phyloP scores from a whole-genome alignment of 2,329 filamentous ascomycete genomes.

The Hypoxylon sp. region DNA sequence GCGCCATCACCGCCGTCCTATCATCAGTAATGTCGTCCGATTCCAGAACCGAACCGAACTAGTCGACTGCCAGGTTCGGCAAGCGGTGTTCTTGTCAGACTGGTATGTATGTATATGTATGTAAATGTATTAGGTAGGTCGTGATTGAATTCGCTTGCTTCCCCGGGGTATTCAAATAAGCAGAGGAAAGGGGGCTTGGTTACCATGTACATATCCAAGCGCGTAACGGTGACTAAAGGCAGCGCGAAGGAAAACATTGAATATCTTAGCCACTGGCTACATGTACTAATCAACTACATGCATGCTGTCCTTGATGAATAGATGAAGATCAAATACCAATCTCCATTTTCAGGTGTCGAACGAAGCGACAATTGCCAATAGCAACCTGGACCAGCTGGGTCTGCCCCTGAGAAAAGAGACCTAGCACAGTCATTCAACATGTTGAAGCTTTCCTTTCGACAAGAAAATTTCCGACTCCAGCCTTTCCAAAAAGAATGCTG shows the following conservation, averaged over 20 bases:
- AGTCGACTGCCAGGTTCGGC: constrained; percentile 44
- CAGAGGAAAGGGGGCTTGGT: constrained; percentile 32
- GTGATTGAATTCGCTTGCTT: constrained; percentile 29
- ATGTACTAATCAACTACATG: constrained; percentile 3
- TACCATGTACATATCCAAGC: constrained; percentile 25
- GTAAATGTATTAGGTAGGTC: constrained; percentile 27
- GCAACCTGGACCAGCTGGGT: constrained; percentile 25
- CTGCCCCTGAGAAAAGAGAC: constrained; percentile 28
- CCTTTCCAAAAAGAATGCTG: constrained; percentile 26
- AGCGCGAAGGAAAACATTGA: constrained; percentile 17
- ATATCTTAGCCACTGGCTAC: neutral
- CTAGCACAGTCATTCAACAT: constrained; percentile 7
- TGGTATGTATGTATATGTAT: constrained; percentile 25
- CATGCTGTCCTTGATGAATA: constrained; percentile 4
- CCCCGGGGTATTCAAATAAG: constrained; percentile 28
- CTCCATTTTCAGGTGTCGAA: constrained; percentile 34
- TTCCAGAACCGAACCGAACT: constrained; percentile 47
- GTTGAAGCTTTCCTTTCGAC: constrained; percentile 38
- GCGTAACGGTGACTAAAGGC: constrained; percentile 22
- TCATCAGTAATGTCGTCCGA: constrained; percentile 44
- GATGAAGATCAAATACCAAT: constrained; percentile 28
- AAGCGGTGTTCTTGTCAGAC: constrained; percentile 41
- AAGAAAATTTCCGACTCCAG: constrained; percentile 31
- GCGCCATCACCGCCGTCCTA: constrained; percentile 45
- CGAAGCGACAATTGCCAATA: constrained; percentile 26